Conservation (phyloP, 2,329 filamentous ascomycete genomes). For the Botrytis medusae region DNA sequence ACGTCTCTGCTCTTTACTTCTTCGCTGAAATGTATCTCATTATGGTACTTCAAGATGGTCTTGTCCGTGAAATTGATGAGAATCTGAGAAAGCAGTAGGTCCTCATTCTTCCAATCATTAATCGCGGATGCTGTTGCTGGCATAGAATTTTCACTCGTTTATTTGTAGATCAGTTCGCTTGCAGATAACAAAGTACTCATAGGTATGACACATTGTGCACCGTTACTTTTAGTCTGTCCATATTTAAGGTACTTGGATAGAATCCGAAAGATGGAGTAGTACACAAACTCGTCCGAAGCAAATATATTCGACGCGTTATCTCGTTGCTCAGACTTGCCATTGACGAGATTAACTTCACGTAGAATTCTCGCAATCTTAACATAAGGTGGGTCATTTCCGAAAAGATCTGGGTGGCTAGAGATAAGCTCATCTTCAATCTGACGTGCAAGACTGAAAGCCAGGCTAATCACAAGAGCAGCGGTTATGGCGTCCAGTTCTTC, state of each 20-base stretch:
- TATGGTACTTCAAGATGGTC: too few relatives aligned
- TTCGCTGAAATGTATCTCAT: too few relatives aligned
- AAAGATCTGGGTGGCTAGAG: background rate
- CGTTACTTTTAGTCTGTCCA: background rate
- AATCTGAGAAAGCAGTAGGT: too few relatives aligned
- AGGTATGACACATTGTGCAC: background rate
- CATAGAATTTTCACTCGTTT: too few relatives aligned
- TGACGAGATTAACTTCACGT: background rate
- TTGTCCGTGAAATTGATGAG: too few relatives aligned
- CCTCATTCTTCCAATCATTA: too few relatives aligned
- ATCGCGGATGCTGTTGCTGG: too few relatives aligned
- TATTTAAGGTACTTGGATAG: background rate
- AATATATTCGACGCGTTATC: background rate
- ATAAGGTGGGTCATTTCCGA: background rate
- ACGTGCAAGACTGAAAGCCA: background rate
- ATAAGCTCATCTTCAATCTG: conserved; percentile 7
- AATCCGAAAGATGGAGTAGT: background rate
- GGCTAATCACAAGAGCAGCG: background rate
- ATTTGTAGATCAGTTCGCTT: too few relatives aligned
- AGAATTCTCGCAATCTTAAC: background rate
- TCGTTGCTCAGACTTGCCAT: background rate
- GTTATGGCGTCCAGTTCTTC: background rate
- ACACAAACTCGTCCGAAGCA: background rate
- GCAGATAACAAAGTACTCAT: too few relatives aligned
- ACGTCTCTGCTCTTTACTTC: too few relatives aligned